Conservation (phyloP, 768 basidiomycete genomes). For the Ramaria sp. region DNA sequence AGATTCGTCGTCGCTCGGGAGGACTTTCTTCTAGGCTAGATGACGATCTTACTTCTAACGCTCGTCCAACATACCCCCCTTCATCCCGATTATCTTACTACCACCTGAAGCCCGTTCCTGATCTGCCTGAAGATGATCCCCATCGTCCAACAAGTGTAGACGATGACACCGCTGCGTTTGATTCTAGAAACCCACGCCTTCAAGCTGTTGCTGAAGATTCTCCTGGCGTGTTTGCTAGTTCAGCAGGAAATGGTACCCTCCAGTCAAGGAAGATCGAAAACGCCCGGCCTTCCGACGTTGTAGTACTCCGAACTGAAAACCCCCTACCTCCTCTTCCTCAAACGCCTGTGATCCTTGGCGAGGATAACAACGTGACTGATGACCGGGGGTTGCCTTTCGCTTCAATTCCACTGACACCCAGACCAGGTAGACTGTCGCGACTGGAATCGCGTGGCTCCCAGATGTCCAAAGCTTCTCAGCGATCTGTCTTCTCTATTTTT, state of each 20-base stretch:
- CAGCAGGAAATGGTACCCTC: too few species aligned
- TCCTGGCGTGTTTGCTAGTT: too few species aligned
- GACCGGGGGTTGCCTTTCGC: slow-evolving; percentile 5
- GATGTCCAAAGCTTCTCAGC: neutral
- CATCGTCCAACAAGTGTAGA: neutral
- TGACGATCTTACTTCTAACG: neutral
- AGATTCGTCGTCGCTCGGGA: neutral
- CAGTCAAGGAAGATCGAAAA: too few species aligned
- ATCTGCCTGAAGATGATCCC: neutral
- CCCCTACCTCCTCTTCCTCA: too few species aligned
- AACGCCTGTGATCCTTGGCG: neutral
- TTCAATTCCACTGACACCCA: slow-evolving; percentile 14
- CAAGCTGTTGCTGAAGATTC: neutral
- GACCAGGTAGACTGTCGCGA: slow-evolving; percentile 8
- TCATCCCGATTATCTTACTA: too few species aligned
- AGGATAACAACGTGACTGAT: neutral
- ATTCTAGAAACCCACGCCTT: neutral
- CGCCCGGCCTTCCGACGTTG: too few species aligned
- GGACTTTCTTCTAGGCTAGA: neutral
- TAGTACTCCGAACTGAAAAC: too few species aligned
- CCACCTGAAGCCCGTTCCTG: neutral
- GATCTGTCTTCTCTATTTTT: neutral
- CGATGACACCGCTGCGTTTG: neutral
- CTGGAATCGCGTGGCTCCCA: neutral
- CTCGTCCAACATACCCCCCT: neutral